Conservation (phyloP, 257 asterid species). For the Penstemon newberryi region DNA sequence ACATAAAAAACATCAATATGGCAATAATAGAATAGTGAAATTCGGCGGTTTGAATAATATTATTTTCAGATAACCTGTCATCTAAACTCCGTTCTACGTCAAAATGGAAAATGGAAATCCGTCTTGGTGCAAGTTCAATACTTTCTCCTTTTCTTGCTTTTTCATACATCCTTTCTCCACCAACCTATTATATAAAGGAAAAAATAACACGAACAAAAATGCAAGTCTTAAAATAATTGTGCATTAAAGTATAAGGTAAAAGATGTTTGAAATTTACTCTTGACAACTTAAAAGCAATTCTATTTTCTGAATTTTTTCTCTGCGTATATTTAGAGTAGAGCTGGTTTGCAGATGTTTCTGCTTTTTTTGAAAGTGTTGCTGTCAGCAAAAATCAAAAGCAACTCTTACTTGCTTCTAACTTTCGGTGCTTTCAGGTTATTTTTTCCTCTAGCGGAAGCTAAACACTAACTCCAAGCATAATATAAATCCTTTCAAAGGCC, state of each 20-base stretch:
- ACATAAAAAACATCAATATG: background rate
- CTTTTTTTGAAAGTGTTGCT: too few relatives aligned
- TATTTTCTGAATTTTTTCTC: background rate
- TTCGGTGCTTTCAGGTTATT: too few relatives aligned
- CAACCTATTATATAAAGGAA: slow-evolving; percentile 55
- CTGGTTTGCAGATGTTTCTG: too few relatives aligned
- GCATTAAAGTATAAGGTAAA: background rate
- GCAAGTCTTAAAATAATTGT: background rate
- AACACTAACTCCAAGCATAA: too few relatives aligned
- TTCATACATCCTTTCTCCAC: slow-evolving; percentile 95
- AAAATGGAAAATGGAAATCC: slow-evolving; percentile 73
- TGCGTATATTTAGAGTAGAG: too few relatives aligned
- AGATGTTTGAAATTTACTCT: background rate
- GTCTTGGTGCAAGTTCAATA: slow-evolving; percentile 89
- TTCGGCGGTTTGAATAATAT: background rate
- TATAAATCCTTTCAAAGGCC: too few relatives aligned
- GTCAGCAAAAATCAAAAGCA: too few relatives aligned
- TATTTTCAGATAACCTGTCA: slow-evolving; percentile 56
- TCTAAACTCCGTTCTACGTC: slow-evolving; percentile 88
- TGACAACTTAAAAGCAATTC: background rate
- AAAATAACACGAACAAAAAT: background rate
- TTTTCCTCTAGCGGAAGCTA: too few relatives aligned
- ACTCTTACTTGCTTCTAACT: too few relatives aligned
- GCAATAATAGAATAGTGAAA: background rate
- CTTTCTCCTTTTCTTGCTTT: slow-evolving; percentile 98